phyloP scores from a whole-genome alignment of 805 yeast species.

The Candida morakotiae region DNA sequence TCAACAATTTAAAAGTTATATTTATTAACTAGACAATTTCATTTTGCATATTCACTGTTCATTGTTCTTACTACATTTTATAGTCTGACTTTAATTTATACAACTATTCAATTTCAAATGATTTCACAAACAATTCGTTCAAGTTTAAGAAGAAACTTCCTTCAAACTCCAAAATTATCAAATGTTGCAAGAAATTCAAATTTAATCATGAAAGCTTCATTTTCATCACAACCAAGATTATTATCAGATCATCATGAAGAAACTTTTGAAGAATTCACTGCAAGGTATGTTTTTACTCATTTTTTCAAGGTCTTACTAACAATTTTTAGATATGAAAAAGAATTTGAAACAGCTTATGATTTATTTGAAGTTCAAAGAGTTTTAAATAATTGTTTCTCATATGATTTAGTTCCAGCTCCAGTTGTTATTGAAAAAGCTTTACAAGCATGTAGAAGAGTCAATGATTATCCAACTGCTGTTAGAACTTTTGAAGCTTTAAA shows the following conservation, averaged over 20 bases:
- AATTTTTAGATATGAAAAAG: conserved; percentile 74
- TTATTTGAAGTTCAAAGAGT: conserved; percentile 67
- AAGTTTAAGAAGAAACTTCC: conserved; percentile 33
- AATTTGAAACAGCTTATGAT: conserved; percentile 65
- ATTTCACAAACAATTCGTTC: conserved; percentile 39
- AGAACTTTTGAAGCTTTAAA: conserved; percentile 97
- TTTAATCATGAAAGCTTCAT: conserved; percentile 7
- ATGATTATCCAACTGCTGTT: conserved; percentile 97
- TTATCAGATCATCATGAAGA: conserved; percentile 88
- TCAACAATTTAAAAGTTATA: not conserved
- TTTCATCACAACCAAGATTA: conserved; percentile 43
- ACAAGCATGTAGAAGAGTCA: conserved; percentile 97
- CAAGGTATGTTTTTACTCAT: conserved; percentile 44
- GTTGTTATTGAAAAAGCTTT: conserved; percentile 92
- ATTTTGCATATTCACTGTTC: no score
- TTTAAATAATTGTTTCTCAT: conserved; percentile 95
- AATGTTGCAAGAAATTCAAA: conserved; percentile 18
- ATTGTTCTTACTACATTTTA: no score
- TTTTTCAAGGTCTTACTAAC: no score
- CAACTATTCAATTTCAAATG: conserved; percentile 18
- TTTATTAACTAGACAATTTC: no score
- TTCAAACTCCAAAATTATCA: conserved; percentile 23
- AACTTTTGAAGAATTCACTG: conserved; percentile 91
- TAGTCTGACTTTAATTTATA: not conserved
- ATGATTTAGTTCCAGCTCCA: conserved; percentile 98